Percentiles rank a stretch among this genome's conserved stretches.
phyloP scores from a whole-genome alignment of 2,329 filamentous ascomycete genomes.

The Botryotinia globosa region DNA sequence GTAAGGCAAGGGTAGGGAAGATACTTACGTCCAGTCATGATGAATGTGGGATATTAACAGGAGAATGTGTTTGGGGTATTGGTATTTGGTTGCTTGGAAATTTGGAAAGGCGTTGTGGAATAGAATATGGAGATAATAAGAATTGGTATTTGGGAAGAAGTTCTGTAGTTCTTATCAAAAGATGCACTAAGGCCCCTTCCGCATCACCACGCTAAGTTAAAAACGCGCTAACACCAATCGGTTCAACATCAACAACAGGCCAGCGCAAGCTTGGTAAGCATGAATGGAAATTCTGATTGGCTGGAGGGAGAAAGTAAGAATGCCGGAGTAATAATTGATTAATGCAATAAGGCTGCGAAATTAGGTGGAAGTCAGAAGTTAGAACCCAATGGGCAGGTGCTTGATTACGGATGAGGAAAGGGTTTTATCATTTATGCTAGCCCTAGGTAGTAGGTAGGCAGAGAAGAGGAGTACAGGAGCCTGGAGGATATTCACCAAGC shows the following conservation, averaged over 20 bases:
- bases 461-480: background rate
- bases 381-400: background rate
- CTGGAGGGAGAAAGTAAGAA: background rate
- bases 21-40: slow-evolving; percentile 59
- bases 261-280: background rate
- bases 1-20: background rate
- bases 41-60: slow-evolving; percentile 38
- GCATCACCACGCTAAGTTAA: slow-evolving; percentile 29
- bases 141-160: slow-evolving; percentile 17
- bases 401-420: background rate
- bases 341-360: background rate
- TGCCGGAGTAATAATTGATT: background rate
- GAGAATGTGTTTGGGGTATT: slow-evolving; percentile 9
- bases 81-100: background rate
- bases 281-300: background rate
- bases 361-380: background rate
- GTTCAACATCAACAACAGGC: background rate
- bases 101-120: slow-evolving; percentile 2
- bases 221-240: slow-evolving; percentile 26
- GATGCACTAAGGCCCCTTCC: slow-evolving; percentile 29
- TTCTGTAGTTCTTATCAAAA: slow-evolving; percentile 29
- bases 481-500: background rate
- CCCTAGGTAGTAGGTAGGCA: too few species aligned
- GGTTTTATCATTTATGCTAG: background rate
- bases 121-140: slow-evolving; percentile 21